phyloP scores from a whole-genome alignment of 257 asterid species.

The Anisodus acutangulus region DNA sequence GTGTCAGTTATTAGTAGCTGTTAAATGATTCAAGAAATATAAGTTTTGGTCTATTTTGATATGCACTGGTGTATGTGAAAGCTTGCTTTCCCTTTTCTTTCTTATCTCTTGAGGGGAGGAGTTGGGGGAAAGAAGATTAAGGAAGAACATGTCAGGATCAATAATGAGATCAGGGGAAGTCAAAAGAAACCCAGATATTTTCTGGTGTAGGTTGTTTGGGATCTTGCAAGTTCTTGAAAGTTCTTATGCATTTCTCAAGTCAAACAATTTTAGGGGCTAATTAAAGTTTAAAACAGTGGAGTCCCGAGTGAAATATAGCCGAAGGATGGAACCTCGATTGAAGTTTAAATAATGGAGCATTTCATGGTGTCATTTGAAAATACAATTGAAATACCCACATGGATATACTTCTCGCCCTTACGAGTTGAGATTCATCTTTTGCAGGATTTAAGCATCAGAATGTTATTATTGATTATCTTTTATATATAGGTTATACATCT shows the following conservation, averaged over 20 bases:
- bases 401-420: background rate
- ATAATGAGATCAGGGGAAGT: constrained; percentile 18
- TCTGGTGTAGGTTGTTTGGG: constrained; percentile 18
- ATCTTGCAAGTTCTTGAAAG: background rate
- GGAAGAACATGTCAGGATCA: background rate
- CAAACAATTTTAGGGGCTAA: constrained; percentile 10
- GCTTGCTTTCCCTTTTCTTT: constrained; percentile 23
- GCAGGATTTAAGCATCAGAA: background rate
- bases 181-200: constrained; percentile 16
- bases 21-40: constrained; percentile 12
- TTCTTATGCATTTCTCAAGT: constrained; percentile 21
- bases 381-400: background rate
- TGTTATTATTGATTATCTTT: background rate
- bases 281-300: constrained; percentile 19
- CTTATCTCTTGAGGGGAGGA: constrained; percentile 22
- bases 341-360: constrained; percentile 10
- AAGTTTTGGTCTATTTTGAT: background rate
- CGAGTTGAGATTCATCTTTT: constrained; percentile 8
- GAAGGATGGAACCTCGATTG: constrained; percentile 2
- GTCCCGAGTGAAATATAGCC: background rate
- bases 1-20: constrained; percentile 19
- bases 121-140: constrained; percentile 13
- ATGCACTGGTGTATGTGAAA: constrained; percentile 10
- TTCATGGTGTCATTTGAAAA: constrained; percentile 18
- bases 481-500: background rate